Base-by-base conservation (phyloP, 2,329 filamentous ascomycete genomes). In the Hypoxylon sp. region DNA sequence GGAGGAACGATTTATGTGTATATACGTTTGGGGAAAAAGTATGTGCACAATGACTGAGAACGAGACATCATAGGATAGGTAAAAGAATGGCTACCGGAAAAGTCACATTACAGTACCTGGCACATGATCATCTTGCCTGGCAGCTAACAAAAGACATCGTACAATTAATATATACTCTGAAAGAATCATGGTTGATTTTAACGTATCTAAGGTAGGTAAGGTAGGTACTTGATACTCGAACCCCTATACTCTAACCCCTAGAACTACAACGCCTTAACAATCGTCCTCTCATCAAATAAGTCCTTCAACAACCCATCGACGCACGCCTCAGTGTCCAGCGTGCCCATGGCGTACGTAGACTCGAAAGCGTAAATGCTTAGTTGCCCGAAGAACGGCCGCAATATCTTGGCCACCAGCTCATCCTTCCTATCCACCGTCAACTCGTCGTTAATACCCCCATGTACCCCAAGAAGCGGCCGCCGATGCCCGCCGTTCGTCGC, bases 291-390 rank as follows among this genome's bases (percentile, higher is more conserved):
- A 75, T 94, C 91, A 83, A 95, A 96, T 65, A 97, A 75, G 81
- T 97, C 93, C 75, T 81, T 87, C 76, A 97, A 77, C 66, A 97
- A 75, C 51, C 86, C 86, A 70, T 85, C 82, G 58, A 86, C 83
- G 74, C 92, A 94, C 9, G 83, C 84, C 56, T 89, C 86, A 73
- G 85, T 77, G 78, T 97, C 93, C 25, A 91, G 80, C 45, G 79
- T 79, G 36, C 89, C 90, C 89, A 98, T 94, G 14, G 91, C 89
- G 79, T 99, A 99, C 60, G 92, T 95, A 68, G 91, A 92, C 82
- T 99, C 96, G 80, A 98, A 99, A 0, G 93, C 91, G 78, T 91
- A 93, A 75, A 99, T 98, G 77, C 94, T 98, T 70, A 99, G 82
- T 77, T 97, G 92, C 13, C 91, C 91, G 76, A 98, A 93, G 81